Conservation (phyloP, 495 filamentous ascomycete species). For the Cenococcum geophilum region DNA sequence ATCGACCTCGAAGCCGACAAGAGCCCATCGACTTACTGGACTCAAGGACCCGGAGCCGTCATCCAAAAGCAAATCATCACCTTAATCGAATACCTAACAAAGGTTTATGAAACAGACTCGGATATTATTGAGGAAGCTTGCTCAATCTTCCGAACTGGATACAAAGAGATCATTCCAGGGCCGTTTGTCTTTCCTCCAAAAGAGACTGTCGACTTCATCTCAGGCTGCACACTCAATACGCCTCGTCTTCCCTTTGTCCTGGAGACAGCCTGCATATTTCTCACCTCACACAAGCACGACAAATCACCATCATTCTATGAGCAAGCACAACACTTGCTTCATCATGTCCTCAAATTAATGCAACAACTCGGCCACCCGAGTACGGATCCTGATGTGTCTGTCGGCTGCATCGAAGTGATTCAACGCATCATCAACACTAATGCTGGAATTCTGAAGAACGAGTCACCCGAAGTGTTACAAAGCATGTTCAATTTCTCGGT, state of each 20-base stretch:
- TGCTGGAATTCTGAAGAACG: constrained; percentile 49
- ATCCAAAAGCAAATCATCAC: constrained; percentile 56
- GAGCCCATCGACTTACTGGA: constrained; percentile 55
- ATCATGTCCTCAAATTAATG: constrained; percentile 34
- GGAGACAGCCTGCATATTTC: constrained; percentile 68
- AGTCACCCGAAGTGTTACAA: constrained; percentile 50
- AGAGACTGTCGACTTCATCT: constrained; percentile 65
- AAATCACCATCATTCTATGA: constrained; percentile 42
- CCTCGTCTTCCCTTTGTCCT: constrained; percentile 69
- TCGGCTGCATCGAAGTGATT: constrained; percentile 68
- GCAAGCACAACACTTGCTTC: constrained; percentile 61
- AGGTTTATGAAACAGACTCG: constrained; percentile 40
- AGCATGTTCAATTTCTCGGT: constrained; percentile 74
- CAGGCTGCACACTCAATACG: constrained; percentile 53
- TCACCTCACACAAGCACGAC: constrained; percentile 54
- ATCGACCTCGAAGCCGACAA: constrained; percentile 54
- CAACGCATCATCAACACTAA: constrained; percentile 62
- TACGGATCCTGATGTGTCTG: constrained; percentile 72
- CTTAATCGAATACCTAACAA: constrained; percentile 51
- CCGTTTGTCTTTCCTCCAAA: constrained; percentile 70
- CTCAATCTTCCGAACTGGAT: constrained; percentile 68
- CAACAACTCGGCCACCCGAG: constrained; percentile 44
- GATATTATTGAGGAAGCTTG: constrained; percentile 73
- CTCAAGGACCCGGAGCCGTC: constrained; percentile 46
- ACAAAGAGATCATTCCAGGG: constrained; percentile 68